Evolutionary conservation across 805 yeast genomes (phyloP), one percentile per base, ranked within the genome.

Genomic region (Spencermartinsiella europaea): DNA sequence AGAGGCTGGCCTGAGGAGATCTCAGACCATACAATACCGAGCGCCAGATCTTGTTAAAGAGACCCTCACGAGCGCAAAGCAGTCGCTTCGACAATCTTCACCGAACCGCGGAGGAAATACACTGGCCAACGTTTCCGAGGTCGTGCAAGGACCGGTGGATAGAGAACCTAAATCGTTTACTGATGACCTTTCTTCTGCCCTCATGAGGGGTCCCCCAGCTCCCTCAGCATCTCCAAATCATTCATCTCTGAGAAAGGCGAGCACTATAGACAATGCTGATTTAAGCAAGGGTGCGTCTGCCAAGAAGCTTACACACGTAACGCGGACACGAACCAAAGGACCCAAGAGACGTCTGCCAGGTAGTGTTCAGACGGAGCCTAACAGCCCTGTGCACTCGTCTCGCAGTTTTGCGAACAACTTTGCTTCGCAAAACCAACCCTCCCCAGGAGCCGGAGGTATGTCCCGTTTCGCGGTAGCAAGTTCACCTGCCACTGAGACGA

Each of bases 331-430:
- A 45, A 52, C 70, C 5, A 61, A 61, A 16, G 73, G 71, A 1
- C 73, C 72, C 17, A 68, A 60, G 45, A 54, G 74, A 47, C 59
- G 68, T 42, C 54, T 64, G n/a, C 75, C 73, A 7, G 40, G 47
- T 38, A 21, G 14, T 27, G 22, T 16, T 17, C 25, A 40, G n/a
- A n/a, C 17, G 16, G 21, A 34, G 17, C 15, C 31, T 7, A 25
- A 25, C 31, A 25, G 31, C 31, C 31, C 31, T 7, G 31, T 25
- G 7, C 31, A 12, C 12, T 7, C 31, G 7, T 7, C 31, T 25
- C 31, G 31, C 31, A 12, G 12, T 7, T 25, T 12, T 12, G 36
- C 22, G 31, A 21, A 39, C 5, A 10, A 22, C n/a, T 5, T 21
- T 25, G 17, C 33, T 15, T 22, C 42, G n/a, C n/a, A 33, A 3